Evolutionary conservation across 1,139 yeast species (phyloP), one percentile per base, ranked within the genome.

Genomic region (Geotrichum carabidarum): DNA sequence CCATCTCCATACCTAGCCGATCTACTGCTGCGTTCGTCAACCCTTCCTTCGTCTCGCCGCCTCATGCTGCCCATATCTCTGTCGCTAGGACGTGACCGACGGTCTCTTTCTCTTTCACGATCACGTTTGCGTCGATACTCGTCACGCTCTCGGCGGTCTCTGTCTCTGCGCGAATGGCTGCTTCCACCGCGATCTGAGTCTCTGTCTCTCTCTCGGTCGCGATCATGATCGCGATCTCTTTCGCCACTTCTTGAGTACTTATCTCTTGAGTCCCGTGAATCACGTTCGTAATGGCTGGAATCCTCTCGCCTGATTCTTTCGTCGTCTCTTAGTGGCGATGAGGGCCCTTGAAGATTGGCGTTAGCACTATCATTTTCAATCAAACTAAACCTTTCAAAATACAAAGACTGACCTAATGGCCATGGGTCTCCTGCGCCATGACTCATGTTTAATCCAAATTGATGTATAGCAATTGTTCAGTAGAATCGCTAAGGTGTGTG

Each of bases 1-100:
- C 60, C 37, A 40, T 57, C 57, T 22, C 60, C 47, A 14, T 56
- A 56, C 32, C 60, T 27, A 43, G 56, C 54, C 48, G 48, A 51
- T 41, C 57, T 35, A 40, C 57, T 57, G 12, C 58, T 54, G 14
- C 47, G 52, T 15, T 56, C 38, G 22, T 51, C 58, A 40, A 60
- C 53, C 34, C 61, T 54, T 38, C 58, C 48, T 34, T 57, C 61
- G 30, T 60, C 53, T 22, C 60, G 53, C n/a, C 57, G 57, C 44
- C 61, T 56, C 22, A 50, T 54, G 46, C 48, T 47, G 14, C 58
- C 36, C 17, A 56, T 57, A 32, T 59, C 51, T 11, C 63, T 57
- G 45, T 60, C 62, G 7, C 62, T 43, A 30, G 56, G 61, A 30
- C 66, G 54, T 30, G 57, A 58, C 15, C 60, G 45, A 35, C 57